Base-by-base conservation (phyloP, 352 stramenopile genomes). In the Albugo candida region DNA sequence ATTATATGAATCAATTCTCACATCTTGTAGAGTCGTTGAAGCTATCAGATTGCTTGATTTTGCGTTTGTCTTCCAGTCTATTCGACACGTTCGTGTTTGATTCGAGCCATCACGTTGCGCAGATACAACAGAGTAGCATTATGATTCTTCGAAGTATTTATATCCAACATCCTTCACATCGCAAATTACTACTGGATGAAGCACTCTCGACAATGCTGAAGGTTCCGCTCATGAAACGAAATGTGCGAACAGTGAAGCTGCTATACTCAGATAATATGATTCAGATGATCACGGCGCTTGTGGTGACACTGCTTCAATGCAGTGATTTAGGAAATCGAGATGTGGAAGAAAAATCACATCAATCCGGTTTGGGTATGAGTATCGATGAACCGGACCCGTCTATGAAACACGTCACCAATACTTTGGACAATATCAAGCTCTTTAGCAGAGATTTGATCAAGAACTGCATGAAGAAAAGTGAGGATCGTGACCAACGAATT, bases 381-480 rank as follows among this genome's bases (percentile, higher is more conserved):
- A 10, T 24, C 8, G 38, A 8, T 19, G 38, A 43, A 8, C 3
- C 3, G 17, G 3, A 43, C 20, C 38, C 17, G 38, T 19, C 8
- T 24, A 10, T 8, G 8, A 31, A 31, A 10, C 24, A 10, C 24
- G 24, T 31, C 8, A 31, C 24, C 3, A 8, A 31, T 8, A 31
- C 24, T 31, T 8, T 43, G 17, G 38, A 43, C 3, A 19, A 43
- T 24, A 43, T 43, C 8, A 43, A 43, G 14, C 36, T 48, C 1
- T 81, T 92, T 40, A 60, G 81, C 20, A 36, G 50, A 13, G 46
- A 58, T 13, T 48, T 92, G 40, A 44, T 92, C 38, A 74, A 59
- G 41, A 70, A 78, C 46, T 91, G 74, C 47, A 65, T 83, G 59
- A 89, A 87, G 56, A 91, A 86, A 53, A 66, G 60, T 10, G 77